phyloP scores from a whole-genome alignment of 371 early-diverging fungal species.

The Mortierella sp. region DNA sequence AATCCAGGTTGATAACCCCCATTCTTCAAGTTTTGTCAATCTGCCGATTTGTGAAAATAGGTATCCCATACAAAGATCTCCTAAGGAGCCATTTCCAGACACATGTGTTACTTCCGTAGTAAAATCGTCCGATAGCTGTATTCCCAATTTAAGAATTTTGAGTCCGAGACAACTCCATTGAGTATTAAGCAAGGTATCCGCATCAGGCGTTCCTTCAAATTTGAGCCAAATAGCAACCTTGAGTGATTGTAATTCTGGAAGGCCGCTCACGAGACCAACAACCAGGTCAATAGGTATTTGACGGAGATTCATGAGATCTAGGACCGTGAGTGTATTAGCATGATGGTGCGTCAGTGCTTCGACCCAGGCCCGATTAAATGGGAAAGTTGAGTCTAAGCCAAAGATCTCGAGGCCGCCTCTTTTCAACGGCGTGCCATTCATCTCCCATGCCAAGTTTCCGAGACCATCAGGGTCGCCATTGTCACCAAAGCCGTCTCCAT shows the following conservation, averaged over 20 bases:
- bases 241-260: constrained; percentile 7
- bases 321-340: not conserved
- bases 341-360: not conserved
- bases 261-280: not conserved
- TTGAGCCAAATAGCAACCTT: not conserved
- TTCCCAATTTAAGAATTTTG: not conserved
- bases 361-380: not conserved
- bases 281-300: not conserved
- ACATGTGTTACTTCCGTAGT: not conserved
- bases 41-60: constrained; percentile 13
- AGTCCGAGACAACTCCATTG: constrained; percentile 8
- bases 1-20: not conserved
- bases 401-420: not conserved
- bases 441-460: too few relatives aligned
- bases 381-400: not conserved
- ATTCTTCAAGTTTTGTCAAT: constrained; percentile 8
- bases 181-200: not conserved
- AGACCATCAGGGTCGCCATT: too few relatives aligned
- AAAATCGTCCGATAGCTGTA: not conserved
- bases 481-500: not conserved
- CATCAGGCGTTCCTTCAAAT: not conserved
- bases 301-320: constrained; percentile 3
- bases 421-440: not conserved
- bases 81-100: not conserved
- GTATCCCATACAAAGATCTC: not conserved